Evolutionary conservation across 257 asterid genomes (phyloP).

Genomic region (Penstemon barbatus): DNA sequence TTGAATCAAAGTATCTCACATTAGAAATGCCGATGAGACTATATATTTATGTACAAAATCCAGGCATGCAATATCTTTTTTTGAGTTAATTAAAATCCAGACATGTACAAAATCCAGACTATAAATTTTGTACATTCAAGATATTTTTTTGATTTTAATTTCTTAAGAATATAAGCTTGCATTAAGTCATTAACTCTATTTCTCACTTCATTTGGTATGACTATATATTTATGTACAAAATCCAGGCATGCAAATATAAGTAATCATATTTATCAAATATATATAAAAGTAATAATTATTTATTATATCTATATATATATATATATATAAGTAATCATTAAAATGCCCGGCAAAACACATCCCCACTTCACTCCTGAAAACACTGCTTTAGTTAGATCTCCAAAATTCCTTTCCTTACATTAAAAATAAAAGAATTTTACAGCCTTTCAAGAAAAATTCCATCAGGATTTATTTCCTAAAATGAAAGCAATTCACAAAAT

Average conservation of each 20-base stretch:
- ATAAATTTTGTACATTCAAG: too few species aligned
- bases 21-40: too few species aligned
- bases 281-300: not conserved
- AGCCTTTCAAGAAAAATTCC: not conserved
- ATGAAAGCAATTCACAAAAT: constrained; percentile 17
- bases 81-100: too few species aligned
- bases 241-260: constrained; percentile 19
- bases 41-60: too few species aligned
- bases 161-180: not conserved
- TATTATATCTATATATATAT: too few species aligned
- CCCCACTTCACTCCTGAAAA: not conserved
- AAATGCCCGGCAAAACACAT: constrained; percentile 31
- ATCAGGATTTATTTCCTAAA: not conserved
- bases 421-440: not conserved
- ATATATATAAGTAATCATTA: not conserved
- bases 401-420: not conserved
- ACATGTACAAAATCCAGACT: too few species aligned
- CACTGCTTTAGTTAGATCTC: constrained; percentile 10
- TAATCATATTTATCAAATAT: too few species aligned
- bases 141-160: not conserved
- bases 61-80: too few species aligned
- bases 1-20: too few species aligned
- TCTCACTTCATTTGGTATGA: too few species aligned
- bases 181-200: too few species aligned
- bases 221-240: not conserved